phyloP scores from a whole-genome alignment of 176 grass and related monocot species.

The Tillandsia fasciculata region DNA sequence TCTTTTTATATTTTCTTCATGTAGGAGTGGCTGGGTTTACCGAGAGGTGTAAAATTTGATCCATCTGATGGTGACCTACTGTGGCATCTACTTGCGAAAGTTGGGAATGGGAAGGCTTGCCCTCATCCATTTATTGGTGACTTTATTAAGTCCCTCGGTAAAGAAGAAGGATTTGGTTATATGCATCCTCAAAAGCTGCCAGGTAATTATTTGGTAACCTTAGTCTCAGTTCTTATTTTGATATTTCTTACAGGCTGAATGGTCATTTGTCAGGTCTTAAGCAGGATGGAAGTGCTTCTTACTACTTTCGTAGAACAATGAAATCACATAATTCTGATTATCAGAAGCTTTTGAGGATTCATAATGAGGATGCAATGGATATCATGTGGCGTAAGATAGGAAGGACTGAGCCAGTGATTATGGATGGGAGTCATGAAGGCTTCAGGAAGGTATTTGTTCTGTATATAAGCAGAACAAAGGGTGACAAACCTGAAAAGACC shows the following conservation, averaged over 20 bases:
- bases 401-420: conserved; percentile 27
- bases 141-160: conserved; percentile 55
- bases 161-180: conserved; percentile 29
- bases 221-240: conserved; percentile 15
- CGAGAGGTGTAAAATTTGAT: conserved; percentile 72
- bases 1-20: conserved; percentile 12
- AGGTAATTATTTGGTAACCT: conserved; percentile 30
- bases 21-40: conserved; percentile 66
- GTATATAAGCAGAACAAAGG: conserved; percentile 18
- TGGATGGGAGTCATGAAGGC: conserved; percentile 44
- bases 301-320: conserved; percentile 70
- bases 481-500: conserved; percentile 25
- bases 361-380: neutral
- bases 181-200: conserved; percentile 57
- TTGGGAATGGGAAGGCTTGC: conserved; percentile 28
- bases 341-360: conserved; percentile 1
- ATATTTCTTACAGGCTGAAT: neutral
- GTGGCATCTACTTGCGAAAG: conserved; percentile 72
- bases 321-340: conserved; percentile 20
- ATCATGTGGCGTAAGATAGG: conserved; percentile 45
- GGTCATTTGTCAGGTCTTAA: conserved; percentile 41
- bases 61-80: conserved; percentile 67
- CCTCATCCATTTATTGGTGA: conserved; percentile 70
- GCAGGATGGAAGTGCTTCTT: conserved; percentile 50
- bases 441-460: conserved; percentile 52